Percentiles rank a stretch among this genome's conserved stretches.
These are phyloP conservation scores for Cercophora newfieldiana DNA, from an alignment of 495 filamentous ascomycete genomes.

Conservation along the genomic window DNA sequence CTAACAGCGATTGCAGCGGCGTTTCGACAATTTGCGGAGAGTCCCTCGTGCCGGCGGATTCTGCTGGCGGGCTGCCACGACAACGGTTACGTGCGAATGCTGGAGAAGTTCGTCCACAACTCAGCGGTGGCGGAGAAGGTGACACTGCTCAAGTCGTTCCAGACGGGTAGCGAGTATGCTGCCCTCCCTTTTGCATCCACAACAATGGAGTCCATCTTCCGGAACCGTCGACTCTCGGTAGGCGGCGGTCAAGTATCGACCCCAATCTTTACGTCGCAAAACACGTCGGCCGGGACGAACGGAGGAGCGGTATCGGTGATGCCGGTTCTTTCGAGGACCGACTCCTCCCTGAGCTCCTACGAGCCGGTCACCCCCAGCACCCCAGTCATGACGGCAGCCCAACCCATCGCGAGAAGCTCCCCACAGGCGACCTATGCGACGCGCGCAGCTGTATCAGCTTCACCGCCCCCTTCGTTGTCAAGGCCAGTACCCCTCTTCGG, in stretches of 20 bases:
- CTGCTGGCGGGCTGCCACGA: conserved; percentile 63
- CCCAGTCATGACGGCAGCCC: not conserved
- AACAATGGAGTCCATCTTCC: conserved; percentile 26
- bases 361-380: not conserved
- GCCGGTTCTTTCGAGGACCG: not conserved
- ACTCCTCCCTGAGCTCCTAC: not conserved
- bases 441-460: conserved; percentile 8
- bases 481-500: conserved; percentile 2
- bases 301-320: not conserved
- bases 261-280: not conserved
- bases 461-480: not conserved
- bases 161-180: conserved; percentile 44
- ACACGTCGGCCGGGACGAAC: not conserved
- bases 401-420: not conserved
- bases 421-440: conserved; percentile 2
- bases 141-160: conserved; percentile 52
- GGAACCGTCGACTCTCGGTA: not conserved
- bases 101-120: conserved; percentile 51
- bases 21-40: conserved; percentile 56
- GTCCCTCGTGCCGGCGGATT: conserved; percentile 59
- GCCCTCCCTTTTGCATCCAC: conserved; percentile 43
- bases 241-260: not conserved
- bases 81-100: conserved; percentile 53
- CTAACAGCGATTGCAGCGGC: conserved; percentile 41
- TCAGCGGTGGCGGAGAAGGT: conserved; percentile 36